Base-by-base conservation (phyloP, 345 rosid genomes). In the Dovyalis caffra region DNA sequence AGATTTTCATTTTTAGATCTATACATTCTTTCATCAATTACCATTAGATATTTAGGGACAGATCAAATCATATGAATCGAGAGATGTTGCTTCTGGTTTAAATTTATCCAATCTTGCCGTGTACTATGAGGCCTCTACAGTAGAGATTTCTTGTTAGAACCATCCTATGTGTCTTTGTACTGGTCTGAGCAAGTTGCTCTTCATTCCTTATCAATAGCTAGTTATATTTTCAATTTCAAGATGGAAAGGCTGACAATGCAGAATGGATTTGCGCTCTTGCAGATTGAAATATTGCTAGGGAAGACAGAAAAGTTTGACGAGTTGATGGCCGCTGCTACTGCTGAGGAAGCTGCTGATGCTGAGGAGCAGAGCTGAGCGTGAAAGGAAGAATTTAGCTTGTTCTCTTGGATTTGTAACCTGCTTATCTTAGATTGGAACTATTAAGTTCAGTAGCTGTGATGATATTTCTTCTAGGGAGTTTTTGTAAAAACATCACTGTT, bases 261-360 rank as follows among this genome's bases (percentile, higher is more conserved):
- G n/a, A n/a, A n/a, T n/a, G 40, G 68, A 34, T 61, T 60, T 69
- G 2, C 57, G 1, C 21, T 34, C 43, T 73, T 74, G 68, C 69
- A 89, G 94, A 88, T 88, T 77, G 94, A 91, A 80, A 89, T 89
- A 35, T 53, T 85, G 69, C 81, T 90, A 0, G 91, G 87, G 71
- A 88, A 92, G 82, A 77, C 97, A 0, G 90, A 80, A 47, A 90
- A 88, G 83, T 90, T 92, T 12, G 97, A 90, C 43, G 92, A 90
- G 64, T 68, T 90, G 86, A 92, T 88, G 89, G 89, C 90, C 6
- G 90, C 94, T 58, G 90, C 94, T 51, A 87, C 91, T 31, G 79
- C 86, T 15, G 93, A 86, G 71, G 94, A 91, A 73, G 85, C 47
- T 18, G 38, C 35, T 6, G 87, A 85, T 47, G 78, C 74, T 8